Base-by-base conservation (phyloP, 116 monocot genomes). In the Dioscorea cayenensis region DNA sequence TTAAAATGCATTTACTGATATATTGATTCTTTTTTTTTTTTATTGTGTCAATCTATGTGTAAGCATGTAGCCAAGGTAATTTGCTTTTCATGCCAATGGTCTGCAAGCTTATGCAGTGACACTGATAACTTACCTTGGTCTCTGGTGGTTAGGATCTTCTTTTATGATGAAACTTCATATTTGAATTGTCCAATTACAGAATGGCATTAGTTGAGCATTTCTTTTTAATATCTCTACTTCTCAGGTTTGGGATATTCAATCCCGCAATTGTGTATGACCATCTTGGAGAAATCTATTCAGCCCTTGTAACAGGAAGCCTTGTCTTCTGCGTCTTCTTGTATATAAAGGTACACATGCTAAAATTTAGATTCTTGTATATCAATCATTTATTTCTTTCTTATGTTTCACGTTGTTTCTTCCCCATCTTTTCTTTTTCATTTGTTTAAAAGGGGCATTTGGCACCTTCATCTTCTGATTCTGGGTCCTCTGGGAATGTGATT, bases 71-170 rank as follows among this genome's bases (percentile, higher is more conserved):
- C 17, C 5, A 0, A 5, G 16, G 16, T 19, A 16, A 16, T 55
- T 55, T 55, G 16, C 13, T 19, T 55, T 55, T 55, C 55, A 55
- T 2, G 55, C 94, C 69, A 99, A 99, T 87, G 99, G 99, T 22
- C 63, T 94, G 75, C 86, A 86, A 85, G 99, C 99, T 60, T 99
- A 94, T 87, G 89, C 80, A 32, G 94, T 99, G 29, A 99, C 99
- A 43, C 75, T 99, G 29, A 70, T 89, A 36, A 89, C 87, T 25
- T 99, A 99, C 86, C 21, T 99, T 8, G 60, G 85, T 66, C 87
- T 99, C 67, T 99, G 99, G 99, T 87, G 94, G 99, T 99, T 77
- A 85, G 87, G 4, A 27, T 7, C 18, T n/a, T 55, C 55, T 19
- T 55, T 55, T 16, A 2, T 55, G 55, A 55, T 55, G 55, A 55